phyloP scores from a whole-genome alignment of 441 rosid species.

The Gossypium trilobum region DNA sequence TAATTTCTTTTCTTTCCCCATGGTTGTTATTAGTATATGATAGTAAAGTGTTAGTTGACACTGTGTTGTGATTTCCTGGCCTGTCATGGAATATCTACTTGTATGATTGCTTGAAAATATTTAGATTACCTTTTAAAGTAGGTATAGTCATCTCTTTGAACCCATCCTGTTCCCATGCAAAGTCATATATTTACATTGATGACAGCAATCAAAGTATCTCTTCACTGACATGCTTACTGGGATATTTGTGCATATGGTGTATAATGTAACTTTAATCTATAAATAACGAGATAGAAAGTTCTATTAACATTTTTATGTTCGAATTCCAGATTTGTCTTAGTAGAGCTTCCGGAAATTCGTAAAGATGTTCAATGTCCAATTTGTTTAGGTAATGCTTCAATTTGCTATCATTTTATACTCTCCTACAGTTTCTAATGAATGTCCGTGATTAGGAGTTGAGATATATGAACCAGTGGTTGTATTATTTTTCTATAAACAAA shows the following conservation, averaged over 20 bases:
- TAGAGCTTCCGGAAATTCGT: conserved; percentile 67
- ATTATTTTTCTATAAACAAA: neutral
- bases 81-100: neutral
- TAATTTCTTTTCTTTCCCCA: neutral
- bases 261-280: neutral
- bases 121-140: neutral
- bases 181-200: neutral
- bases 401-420: conserved; percentile 4
- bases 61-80: conserved; percentile 1
- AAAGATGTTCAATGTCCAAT: conserved; percentile 87
- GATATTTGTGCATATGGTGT: neutral
- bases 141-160: neutral
- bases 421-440: neutral
- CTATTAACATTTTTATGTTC: conserved; percentile 20
- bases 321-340: conserved; percentile 53
- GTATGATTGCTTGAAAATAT: neutral
- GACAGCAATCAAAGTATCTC: neutral
- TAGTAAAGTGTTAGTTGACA: neutral
- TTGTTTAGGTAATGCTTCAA: conserved; percentile 60
- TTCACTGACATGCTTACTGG: neutral
- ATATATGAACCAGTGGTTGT: neutral
- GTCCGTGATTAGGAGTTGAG: neutral
- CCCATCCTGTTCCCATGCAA: neutral
- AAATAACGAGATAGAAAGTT: neutral
- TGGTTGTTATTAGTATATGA: neutral